These are phyloP conservation scores for Plectosphaerella cucumerina DNA, from an alignment of 2,329 filamentous ascomycete species.

Conservation along the genomic window DNA sequence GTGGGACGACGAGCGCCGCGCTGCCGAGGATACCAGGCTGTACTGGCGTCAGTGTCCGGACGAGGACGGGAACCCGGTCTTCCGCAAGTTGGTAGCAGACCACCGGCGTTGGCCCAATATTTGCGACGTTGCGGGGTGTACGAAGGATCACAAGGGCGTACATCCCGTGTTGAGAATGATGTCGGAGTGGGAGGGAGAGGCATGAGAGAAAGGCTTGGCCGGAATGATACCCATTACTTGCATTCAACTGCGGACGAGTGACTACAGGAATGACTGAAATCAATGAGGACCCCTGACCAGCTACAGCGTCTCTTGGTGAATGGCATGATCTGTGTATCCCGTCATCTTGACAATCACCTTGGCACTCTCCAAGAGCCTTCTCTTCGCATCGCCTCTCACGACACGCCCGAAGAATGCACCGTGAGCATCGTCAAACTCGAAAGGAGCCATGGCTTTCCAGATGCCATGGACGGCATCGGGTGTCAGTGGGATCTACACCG, in stretches of 20 bases:
- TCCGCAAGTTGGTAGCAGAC: neutral
- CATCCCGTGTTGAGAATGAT: too few species aligned
- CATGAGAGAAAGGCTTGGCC: too few species aligned
- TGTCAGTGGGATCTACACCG: conserved; percentile 5
- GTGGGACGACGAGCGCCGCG: neutral
- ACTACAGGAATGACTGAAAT: too few species aligned
- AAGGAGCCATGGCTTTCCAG: conserved; percentile 7
- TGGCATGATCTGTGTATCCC: conserved; percentile 6
- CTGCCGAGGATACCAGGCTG: neutral
- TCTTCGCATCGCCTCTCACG: conserved; percentile 9
- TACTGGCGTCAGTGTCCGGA: neutral
- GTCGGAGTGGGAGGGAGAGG: too few species aligned
- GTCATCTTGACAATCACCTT: conserved; percentile 10
- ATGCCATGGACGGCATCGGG: conserved; percentile 6
- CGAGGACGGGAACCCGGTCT: neutral
- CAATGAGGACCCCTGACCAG: too few species aligned
- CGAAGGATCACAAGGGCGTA: neutral
- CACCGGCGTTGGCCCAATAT: neutral
- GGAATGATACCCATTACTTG: too few species aligned
- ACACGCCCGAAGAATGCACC: conserved; percentile 6
- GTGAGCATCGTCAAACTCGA: conserved; percentile 11
- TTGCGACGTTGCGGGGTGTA: neutral
- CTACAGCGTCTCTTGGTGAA: conserved; percentile 6
- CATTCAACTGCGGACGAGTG: too few species aligned
- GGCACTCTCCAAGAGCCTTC: conserved; percentile 9